phyloP scores from a whole-genome alignment of 2,329 filamentous ascomycete genomes.

The Claviceps pusilla region DNA sequence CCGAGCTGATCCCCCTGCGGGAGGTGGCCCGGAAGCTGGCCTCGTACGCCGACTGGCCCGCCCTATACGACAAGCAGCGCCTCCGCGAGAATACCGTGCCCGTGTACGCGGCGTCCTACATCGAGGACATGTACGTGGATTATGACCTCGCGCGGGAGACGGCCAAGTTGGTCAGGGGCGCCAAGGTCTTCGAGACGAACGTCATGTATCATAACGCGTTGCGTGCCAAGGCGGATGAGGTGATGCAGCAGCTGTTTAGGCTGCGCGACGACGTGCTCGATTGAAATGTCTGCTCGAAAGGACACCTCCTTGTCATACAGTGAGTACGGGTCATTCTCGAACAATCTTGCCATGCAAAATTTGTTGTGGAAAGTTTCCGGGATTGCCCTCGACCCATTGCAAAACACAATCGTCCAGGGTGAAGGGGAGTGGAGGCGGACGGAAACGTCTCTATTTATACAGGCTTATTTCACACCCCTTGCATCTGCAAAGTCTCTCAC shows the following conservation, averaged over 20 bases:
- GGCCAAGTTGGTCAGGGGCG: slow-evolving; percentile 56
- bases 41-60: slow-evolving; percentile 51
- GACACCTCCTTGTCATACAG: background rate
- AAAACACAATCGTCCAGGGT: too few species aligned
- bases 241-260: slow-evolving; percentile 61
- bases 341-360: too few species aligned
- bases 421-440: too few species aligned
- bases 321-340: too few species aligned
- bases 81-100: slow-evolving; percentile 67
- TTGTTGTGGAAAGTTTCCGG: too few species aligned
- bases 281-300: slow-evolving; percentile 15
- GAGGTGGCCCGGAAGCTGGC: slow-evolving; percentile 60
- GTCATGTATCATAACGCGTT: slow-evolving; percentile 76
- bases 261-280: slow-evolving; percentile 56
- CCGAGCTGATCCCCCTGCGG: slow-evolving; percentile 55
- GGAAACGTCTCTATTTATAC: too few species aligned
- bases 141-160: slow-evolving; percentile 59
- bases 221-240: slow-evolving; percentile 55
- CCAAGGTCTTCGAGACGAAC: slow-evolving; percentile 75
- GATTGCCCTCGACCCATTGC: too few species aligned
- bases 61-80: slow-evolving; percentile 60
- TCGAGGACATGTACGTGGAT: slow-evolving; percentile 90
- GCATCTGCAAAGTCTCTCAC: too few species aligned
- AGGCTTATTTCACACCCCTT: too few species aligned
- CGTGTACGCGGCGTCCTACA: slow-evolving; percentile 68